Evolutionary conservation across 176 grass and related monocot species (phyloP), one percentile per base, ranked within the genome.

Genomic region (Cocos nucifera): DNA sequence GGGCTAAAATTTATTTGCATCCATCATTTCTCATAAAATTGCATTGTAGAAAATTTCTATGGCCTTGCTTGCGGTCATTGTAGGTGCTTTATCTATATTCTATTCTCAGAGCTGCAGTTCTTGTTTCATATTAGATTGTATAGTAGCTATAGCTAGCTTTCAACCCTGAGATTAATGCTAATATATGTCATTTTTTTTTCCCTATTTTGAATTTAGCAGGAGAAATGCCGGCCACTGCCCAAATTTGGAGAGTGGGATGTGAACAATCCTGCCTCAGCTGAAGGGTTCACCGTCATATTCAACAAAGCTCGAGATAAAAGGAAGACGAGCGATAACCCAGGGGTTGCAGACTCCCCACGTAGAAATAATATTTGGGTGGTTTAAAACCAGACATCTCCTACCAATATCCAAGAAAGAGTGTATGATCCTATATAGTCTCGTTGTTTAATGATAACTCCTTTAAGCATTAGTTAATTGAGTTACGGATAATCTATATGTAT

Each of bases 181-280:
- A 6, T 61, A 24, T 53, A 52, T 15, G 2, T 54, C 24, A 32
- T 15, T 16, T 29, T n/a, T 19, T 23, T 53, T 61, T 15, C 32
- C 3, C 4, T 28, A 28, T 4, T 32, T 32, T 21, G 4, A 15
- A 10, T 64, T 72, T 15, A 65, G 58, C 71, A 81, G 61, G 70
- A 80, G 60, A 70, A 75, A 19, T 58, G 72, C 35, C 63, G 35
- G 30, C 64, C 72, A 61, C 51, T 81, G 68, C 78, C 78, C n/a
- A 81, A 75, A 62, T 81, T 81, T 51, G 78, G 78, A 14, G 78
- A 81, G 35, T 81, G 78, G 78, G 78, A 81, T 75, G 78, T 75
- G 30, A 81, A 81, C 50, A 75, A 81, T 63, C 78, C 78, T 62
- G 64, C 78, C 52, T 81, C 78, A 64, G 70, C 78, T 22, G 65